Percentiles rank a stretch among this genome's conserved stretches.
These are phyloP conservation scores for Rhododendron ferrugineum DNA, from an alignment of 148 eudicot species.

Conservation along the genomic window DNA sequence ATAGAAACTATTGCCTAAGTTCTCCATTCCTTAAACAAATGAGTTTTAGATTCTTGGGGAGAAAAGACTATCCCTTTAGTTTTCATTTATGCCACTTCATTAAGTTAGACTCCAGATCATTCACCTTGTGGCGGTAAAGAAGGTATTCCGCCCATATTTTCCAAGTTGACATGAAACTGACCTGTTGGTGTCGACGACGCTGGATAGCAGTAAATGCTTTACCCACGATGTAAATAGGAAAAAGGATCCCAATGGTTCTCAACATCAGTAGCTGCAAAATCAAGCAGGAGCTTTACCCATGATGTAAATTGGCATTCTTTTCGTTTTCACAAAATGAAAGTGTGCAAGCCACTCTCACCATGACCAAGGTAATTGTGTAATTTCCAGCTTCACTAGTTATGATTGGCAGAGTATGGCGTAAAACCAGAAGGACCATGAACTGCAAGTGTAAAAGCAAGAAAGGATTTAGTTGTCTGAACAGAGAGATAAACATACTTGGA, in stretches of 20 bases:
- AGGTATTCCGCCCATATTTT: background rate
- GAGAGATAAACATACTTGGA: background rate
- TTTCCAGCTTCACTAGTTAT: conserved; percentile 45
- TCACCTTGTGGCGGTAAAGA: background rate
- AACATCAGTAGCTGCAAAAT: conserved; percentile 48
- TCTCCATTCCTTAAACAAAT: background rate
- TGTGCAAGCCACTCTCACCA: conserved; percentile 27
- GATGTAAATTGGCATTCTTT: background rate
- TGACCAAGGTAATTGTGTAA: conserved; percentile 44
- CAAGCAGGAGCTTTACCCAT: background rate
- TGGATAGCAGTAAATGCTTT: conserved; percentile 42
- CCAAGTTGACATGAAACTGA: conserved; percentile 10
- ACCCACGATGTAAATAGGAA: conserved; percentile 51
- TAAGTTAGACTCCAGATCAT: background rate
- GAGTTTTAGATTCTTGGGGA: background rate
- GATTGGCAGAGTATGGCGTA: conserved; percentile 66
- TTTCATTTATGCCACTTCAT: background rate
- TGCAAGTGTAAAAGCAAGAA: conserved; percentile 21
- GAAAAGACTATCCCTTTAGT: background rate
- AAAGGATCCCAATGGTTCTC: conserved; percentile 53
- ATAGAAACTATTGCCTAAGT: background rate
- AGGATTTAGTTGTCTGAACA: background rate
- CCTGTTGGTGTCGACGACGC: conserved; percentile 50
- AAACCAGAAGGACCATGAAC: conserved; percentile 55
- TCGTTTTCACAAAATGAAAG: background rate